A percentile compares a stretch with the other conserved stretches of the same genome.
Evolutionary conservation across 768 basidiomycete species (phyloP).

Genomic region (Cyclocybe cylindracea): DNA sequence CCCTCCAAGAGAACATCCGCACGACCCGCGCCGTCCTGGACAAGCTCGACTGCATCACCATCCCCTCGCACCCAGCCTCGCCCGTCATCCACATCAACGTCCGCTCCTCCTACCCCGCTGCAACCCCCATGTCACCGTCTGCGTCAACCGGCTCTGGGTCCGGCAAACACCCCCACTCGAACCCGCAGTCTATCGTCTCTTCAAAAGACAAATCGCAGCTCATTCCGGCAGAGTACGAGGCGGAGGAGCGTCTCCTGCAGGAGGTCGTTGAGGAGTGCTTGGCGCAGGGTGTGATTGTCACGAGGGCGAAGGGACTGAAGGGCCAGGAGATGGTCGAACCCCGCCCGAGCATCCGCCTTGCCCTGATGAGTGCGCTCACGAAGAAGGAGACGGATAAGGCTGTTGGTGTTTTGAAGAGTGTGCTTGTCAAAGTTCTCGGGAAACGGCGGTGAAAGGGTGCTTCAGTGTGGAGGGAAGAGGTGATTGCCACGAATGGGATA

Average conservation of each 20-base stretch:
- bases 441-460: constrained; percentile 45
- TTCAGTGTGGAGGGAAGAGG: not conserved
- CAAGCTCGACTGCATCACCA: constrained; percentile 74
- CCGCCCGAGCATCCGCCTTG: constrained; percentile 84
- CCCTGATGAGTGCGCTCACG: constrained; percentile 73
- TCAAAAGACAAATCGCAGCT: constrained; percentile 35
- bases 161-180: constrained; percentile 41
- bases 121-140: constrained; percentile 17
- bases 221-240: constrained; percentile 56
- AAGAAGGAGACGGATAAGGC: constrained; percentile 95
- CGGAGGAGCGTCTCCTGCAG: constrained; percentile 83
- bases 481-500: too few species aligned
- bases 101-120: constrained; percentile 32
- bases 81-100: constrained; percentile 87
- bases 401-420: constrained; percentile 67
- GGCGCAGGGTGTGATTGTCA: constrained; percentile 81
- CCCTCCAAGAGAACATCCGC: constrained; percentile 80
- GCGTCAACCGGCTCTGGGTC: constrained; percentile 7
- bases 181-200: constrained; percentile 47
- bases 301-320: constrained; percentile 77
- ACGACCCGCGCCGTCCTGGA: constrained; percentile 81
- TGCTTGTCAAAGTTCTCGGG: constrained; percentile 71
- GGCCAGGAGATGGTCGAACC: constrained; percentile 85
- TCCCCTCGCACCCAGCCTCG: constrained; percentile 85
- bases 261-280: constrained; percentile 90